phyloP scores from a whole-genome alignment of 345 rosid genomes.

The Populus pruinosa region DNA sequence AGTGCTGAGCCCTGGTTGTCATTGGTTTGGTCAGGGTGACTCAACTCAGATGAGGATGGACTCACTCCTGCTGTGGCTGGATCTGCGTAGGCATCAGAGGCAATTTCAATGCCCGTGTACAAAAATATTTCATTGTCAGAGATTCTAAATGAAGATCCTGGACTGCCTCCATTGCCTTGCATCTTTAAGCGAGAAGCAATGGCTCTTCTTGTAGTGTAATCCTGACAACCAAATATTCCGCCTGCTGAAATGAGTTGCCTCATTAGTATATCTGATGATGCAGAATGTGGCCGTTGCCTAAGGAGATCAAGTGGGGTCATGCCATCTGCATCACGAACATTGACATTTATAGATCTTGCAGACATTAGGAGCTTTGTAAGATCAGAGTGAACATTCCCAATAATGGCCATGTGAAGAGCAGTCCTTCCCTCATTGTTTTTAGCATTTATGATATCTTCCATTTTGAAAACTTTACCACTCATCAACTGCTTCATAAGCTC shows the following conservation, averaged over 20 bases:
- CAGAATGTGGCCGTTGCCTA: constrained; percentile 55
- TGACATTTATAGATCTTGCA: constrained; percentile 58
- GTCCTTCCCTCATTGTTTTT: constrained; percentile 65
- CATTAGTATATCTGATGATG: constrained; percentile 60
- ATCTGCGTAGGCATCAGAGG: constrained; percentile 40
- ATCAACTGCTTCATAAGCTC: constrained; percentile 62
- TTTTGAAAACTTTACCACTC: constrained; percentile 26
- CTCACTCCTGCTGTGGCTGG: constrained; percentile 40
- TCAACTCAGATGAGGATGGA: constrained; percentile 47
- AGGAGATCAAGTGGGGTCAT: constrained; percentile 87
- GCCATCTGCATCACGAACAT: constrained; percentile 55
- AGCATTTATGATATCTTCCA: constrained; percentile 49
- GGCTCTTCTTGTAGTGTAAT: constrained; percentile 52
- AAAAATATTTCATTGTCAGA: constrained; percentile 71
- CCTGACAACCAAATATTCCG: constrained; percentile 55
- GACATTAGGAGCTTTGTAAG: constrained; percentile 69
- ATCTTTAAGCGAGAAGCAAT: constrained; percentile 65
- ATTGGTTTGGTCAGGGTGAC: constrained; percentile 36
- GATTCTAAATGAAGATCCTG: constrained; percentile 72
- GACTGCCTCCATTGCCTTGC: constrained; percentile 62
- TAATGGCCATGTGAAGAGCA: constrained; percentile 78
- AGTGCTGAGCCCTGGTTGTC: constrained; percentile 36
- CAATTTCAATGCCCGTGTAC: constrained; percentile 48
- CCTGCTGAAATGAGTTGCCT: constrained; percentile 75
- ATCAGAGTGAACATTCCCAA: constrained; percentile 57